These are phyloP conservation scores for Neopestalotiopsis sp. DNA, from an alignment of 2,329 filamentous ascomycete genomes.

Conservation along the genomic window DNA sequence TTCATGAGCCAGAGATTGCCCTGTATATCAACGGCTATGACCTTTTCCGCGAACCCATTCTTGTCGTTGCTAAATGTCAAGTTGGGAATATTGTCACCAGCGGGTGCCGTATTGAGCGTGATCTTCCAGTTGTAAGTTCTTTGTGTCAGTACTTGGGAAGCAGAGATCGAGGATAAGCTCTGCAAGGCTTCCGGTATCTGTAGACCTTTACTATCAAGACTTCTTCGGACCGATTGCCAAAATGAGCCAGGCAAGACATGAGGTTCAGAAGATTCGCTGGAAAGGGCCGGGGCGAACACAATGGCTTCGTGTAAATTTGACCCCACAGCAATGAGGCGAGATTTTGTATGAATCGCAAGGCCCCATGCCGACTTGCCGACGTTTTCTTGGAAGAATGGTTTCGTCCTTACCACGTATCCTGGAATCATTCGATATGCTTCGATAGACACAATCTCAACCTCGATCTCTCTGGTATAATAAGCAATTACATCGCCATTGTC, in stretches of 20 bases:
- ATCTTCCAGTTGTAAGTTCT: conserved; percentile 57
- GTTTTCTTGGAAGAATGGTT: conserved; percentile 73
- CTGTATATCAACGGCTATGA: conserved; percentile 56
- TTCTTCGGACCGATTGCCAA: neutral
- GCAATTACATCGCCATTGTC: conserved; percentile 79
- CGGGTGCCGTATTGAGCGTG: conserved; percentile 43
- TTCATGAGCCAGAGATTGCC: conserved; percentile 55
- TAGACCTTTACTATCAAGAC: neutral
- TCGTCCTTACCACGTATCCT: conserved; percentile 16
- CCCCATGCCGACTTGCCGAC: conserved; percentile 88
- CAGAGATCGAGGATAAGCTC: neutral
- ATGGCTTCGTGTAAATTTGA: conserved; percentile 64
- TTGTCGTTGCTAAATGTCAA: conserved; percentile 55
- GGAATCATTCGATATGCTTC: conserved; percentile 33
- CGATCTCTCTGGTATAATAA: conserved; percentile 66
- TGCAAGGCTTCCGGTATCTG: neutral
- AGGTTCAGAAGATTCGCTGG: conserved; percentile 21
- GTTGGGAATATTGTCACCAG: conserved; percentile 56
- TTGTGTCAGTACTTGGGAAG: conserved; percentile 32
- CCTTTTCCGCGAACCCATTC: conserved; percentile 51
- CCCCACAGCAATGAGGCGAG: conserved; percentile 85
- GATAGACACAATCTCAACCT: conserved; percentile 28
- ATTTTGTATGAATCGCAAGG: conserved; percentile 77
- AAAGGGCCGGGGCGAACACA: conserved; percentile 40
- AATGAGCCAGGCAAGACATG: neutral